Evolutionary conservation across 495 filamentous ascomycete species (phyloP), one percentile per base, ranked within the genome.

Genomic region (Parmelia sp.): DNA sequence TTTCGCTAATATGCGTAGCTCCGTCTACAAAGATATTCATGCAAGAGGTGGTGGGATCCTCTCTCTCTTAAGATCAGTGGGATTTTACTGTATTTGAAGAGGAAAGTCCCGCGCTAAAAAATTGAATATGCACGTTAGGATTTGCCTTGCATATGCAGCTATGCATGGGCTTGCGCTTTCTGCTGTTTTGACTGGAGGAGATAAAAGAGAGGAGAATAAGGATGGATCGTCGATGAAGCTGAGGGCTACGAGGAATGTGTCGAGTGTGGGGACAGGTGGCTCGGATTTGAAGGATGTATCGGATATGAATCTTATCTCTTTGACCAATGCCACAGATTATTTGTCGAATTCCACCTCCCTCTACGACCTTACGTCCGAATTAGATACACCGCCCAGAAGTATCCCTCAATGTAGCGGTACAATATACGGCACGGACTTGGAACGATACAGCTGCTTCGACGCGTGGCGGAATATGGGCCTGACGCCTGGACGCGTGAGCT

Each of bases 381-480:
- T 40, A 9, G 35, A 59, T 27, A 3, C 35, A 17, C 21, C 3
- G 0, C 15, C 12, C 35, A 40, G 17, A 11, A 9, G 4, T 7
- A 6, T 27, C 36, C 35, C 35, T 25, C 11, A 8, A 5, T 59
- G 57, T 17, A 31, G 40, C 25, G 35, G 57, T 25, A 8, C 11
- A 4, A 9, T 14, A 15, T 59, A 25, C 29, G 57, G 57, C 8
- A 25, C 35, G 19, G 10, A 12, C 25, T n/a, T 59, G 10, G 57
- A 39, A 35, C 35, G 35, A 59, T 7, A 17, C 35, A 59, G 57
- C 35, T 59, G 57, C 21, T 59, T 59, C n/a, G 39, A 59, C 27
- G 57, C 57, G 25, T 59, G 35, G 57, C 35, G 10, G 11, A 40
- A 59, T 15, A 5, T 59, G 2, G 35, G 57, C 25, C 25, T 3